A percentile compares a stretch with the other conserved stretches of the same genome.
These are phyloP conservation scores for Linnemannia zychae DNA, from an alignment of 192 early-diverging fungal genomes.

Conservation along the genomic window DNA sequence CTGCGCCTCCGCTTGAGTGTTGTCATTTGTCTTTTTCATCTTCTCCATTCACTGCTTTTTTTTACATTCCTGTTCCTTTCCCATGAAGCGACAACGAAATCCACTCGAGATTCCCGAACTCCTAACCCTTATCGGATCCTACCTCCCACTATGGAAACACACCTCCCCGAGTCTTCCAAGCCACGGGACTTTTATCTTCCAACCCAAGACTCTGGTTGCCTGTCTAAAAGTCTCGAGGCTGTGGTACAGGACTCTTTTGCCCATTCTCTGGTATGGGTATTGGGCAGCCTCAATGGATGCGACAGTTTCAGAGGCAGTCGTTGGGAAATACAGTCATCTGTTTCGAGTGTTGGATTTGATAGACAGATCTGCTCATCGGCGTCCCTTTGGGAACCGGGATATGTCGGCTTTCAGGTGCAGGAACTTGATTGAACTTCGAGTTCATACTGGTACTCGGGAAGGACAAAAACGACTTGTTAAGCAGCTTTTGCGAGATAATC, in stretches of 20 bases:
- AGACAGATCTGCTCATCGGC: no score
- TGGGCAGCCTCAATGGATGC: not conserved
- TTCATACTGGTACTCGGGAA: no score
- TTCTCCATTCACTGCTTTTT: not conserved
- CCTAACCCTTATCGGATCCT: no score
- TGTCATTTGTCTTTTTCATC: no score
- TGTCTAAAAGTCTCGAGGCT: not conserved
- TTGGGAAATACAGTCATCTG: not conserved
- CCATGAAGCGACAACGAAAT: not conserved
- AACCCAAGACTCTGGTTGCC: not conserved
- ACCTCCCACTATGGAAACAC: no score
- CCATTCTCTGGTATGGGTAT: not conserved
- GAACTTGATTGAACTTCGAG: no score
- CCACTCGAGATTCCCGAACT: no score
- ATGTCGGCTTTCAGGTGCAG: no score
- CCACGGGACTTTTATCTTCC: not conserved
- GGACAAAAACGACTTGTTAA: no score
- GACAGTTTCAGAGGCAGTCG: not conserved
- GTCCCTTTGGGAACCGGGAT: no score
- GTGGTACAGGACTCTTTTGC: not conserved
- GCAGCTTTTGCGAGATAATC: no score
- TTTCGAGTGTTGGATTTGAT: not conserved
- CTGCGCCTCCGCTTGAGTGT: no score
- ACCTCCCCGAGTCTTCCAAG: not conserved
- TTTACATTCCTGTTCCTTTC: not conserved